Percentiles rank a stretch among this genome's conserved stretches.
Conservation (phyloP, 1,284 basidiomycete species). For the Cerioporus squamosus region DNA sequence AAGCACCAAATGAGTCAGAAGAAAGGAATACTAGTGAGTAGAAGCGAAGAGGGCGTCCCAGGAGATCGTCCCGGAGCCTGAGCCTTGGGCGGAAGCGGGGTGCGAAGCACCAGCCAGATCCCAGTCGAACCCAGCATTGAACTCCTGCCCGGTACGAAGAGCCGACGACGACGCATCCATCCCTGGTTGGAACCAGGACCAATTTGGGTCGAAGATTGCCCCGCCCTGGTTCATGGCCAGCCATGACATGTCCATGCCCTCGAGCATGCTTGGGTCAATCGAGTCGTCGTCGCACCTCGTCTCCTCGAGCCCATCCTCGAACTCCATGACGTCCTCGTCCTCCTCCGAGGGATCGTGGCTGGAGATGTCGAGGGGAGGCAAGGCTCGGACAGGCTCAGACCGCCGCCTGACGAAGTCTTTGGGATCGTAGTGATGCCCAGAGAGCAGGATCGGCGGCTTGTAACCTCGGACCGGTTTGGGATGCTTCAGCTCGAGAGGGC, state of each 20-base stretch:
- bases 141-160: background rate
- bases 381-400: conserved; percentile 20
- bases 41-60: background rate
- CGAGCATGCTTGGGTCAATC: conserved; percentile 4
- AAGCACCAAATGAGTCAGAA: background rate
- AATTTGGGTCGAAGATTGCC: conserved; percentile 7
- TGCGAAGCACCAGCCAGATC: background rate
- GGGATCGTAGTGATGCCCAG: conserved; percentile 20
- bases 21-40: background rate
- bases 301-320: conserved; percentile 11
- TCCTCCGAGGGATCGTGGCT: conserved; percentile 16
- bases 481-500: conserved; percentile 19
- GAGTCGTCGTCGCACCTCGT: conserved; percentile 1
- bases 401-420: conserved; percentile 22
- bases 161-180: background rate
- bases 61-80: background rate
- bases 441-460: conserved; percentile 25
- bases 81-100: background rate
- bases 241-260: conserved; percentile 3
- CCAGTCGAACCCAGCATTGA: conserved; percentile 1
- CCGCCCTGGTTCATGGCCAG: background rate
- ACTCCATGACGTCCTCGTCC: conserved; percentile 17
- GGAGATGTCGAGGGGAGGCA: conserved; percentile 21
- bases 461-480: conserved; percentile 24
- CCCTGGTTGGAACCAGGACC: conserved; percentile 13